A percentile compares a stretch with the other conserved stretches of the same genome.
Evolutionary conservation across 1,284 basidiomycete genomes (phyloP).

Genomic region (Kalmanozyma brasiliensis): DNA sequence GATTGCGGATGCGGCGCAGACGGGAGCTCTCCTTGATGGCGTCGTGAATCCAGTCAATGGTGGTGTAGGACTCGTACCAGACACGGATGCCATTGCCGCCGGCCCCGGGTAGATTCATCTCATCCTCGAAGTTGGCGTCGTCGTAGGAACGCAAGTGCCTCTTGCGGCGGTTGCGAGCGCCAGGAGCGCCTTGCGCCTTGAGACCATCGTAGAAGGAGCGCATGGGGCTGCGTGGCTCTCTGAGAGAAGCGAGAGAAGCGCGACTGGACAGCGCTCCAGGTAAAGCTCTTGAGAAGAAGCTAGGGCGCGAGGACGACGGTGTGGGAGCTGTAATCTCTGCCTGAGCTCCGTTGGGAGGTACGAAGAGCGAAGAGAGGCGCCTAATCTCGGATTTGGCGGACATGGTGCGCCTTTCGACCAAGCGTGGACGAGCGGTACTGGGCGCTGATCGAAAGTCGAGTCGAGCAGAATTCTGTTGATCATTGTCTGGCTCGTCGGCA

Average conservation of each 20-base stretch:
- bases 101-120: conserved; percentile 36
- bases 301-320: conserved; percentile 18
- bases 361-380: conserved; percentile 42
- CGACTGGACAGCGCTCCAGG: conserved; percentile 14
- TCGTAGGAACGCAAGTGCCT: conserved; percentile 37
- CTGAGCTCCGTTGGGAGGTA: conserved; percentile 13
- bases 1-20: conserved; percentile 60
- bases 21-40: conserved; percentile 68
- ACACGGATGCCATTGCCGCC: conserved; percentile 56
- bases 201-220: conserved; percentile 37
- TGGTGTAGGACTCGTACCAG: conserved; percentile 63
- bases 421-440: conserved; percentile 33
- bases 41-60: conserved; percentile 69
- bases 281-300: conserved; percentile 19
- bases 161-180: conserved; percentile 22
- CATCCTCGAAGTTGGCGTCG: conserved; percentile 46
- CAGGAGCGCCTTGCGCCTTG: conserved; percentile 11
- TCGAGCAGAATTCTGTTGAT: neutral
- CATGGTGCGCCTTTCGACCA: conserved; percentile 34
- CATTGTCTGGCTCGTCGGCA: too few relatives aligned
- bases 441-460: conserved; percentile 24
- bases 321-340: conserved; percentile 2
- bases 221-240: conserved; percentile 37
- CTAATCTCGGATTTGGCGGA: conserved; percentile 33
- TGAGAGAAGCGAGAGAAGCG: conserved; percentile 26